Conservation (phyloP, 1,139 yeast genomes). For the Geotrichum klebahnii region DNA sequence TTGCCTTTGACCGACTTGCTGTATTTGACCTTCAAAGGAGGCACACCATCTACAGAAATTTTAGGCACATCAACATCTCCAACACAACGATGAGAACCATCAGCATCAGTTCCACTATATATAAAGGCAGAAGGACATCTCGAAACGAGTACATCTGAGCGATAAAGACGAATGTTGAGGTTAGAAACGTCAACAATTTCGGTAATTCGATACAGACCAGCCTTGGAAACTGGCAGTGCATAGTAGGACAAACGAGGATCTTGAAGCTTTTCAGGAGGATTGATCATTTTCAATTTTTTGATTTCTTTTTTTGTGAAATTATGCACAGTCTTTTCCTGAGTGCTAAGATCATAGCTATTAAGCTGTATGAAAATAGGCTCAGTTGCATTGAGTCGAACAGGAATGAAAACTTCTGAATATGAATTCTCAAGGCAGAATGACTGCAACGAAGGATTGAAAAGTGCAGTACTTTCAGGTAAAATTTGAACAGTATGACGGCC, state of each 20-base stretch:
- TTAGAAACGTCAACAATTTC: constrained; percentile 60
- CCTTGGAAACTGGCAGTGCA: constrained; percentile 56
- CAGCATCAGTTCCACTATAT: constrained; percentile 32
- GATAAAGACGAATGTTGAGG: constrained; percentile 59
- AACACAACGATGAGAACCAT: constrained; percentile 53
- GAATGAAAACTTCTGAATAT: constrained; percentile 47
- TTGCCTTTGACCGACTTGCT: constrained; percentile 52
- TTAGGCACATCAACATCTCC: constrained; percentile 55
- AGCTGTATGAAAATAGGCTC: constrained; percentile 67
- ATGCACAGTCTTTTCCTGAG: constrained; percentile 47
- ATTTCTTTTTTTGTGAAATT: constrained; percentile 60
- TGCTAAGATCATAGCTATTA: constrained; percentile 55
- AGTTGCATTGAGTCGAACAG: constrained; percentile 78
- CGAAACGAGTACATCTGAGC: constrained; percentile 63
- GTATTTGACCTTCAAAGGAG: constrained; percentile 66
- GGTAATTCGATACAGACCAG: constrained; percentile 70
- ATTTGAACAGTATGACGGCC: constrained; percentile 84
- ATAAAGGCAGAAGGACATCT: constrained; percentile 71
- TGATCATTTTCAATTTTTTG: constrained; percentile 36
- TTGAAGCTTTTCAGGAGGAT: constrained; percentile 38
- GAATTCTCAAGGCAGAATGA: constrained; percentile 57
- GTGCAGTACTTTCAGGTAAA: constrained; percentile 86
- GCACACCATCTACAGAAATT: constrained; percentile 63
- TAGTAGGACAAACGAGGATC: constrained; percentile 44
- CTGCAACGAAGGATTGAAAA: constrained; percentile 68